Evolutionary conservation across 2,329 filamentous ascomycete genomes (phyloP).

Genomic region (Stemphylium vesicarium): DNA sequence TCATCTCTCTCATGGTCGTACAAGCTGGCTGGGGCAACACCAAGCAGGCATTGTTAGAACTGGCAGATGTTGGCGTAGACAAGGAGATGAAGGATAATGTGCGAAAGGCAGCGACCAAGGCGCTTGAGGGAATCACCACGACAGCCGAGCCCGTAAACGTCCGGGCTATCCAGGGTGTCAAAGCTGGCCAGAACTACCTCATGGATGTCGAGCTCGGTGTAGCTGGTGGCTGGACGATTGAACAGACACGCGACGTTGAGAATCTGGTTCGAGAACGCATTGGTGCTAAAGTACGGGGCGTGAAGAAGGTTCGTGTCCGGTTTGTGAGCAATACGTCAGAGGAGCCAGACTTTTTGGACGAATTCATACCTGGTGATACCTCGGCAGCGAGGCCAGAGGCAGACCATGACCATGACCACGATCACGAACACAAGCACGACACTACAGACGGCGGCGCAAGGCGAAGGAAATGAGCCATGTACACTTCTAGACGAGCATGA

Average conservation of each 20-base stretch:
- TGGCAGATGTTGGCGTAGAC: conserved; percentile 90
- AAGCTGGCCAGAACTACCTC: conserved; percentile 95
- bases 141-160: conserved; percentile 69
- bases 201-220: conserved; percentile 88
- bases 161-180: conserved; percentile 83
- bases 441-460: conserved; percentile 23
- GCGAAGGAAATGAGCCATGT: conserved; percentile 32
- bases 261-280: conserved; percentile 73
- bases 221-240: conserved; percentile 76
- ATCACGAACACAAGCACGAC: conserved; percentile 34
- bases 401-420: conserved; percentile 37
- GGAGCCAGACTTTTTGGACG: conserved; percentile 70
- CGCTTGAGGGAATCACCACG: conserved; percentile 48
- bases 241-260: conserved; percentile 73
- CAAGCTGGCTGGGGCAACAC: conserved; percentile 90
- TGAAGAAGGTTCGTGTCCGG: conserved; percentile 80
- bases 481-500: conserved; percentile 26
- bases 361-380: conserved; percentile 57
- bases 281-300: conserved; percentile 79
- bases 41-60: conserved; percentile 77
- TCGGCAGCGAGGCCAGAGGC: conserved; percentile 36
- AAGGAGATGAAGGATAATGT: conserved; percentile 79
- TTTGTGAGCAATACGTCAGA: conserved; percentile 74
- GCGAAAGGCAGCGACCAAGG: conserved; percentile 62
- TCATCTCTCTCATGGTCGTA: conserved; percentile 93